Evolutionary conservation across 345 rosid genomes (phyloP).

Genomic region (Tarenaya hassleriana): DNA sequence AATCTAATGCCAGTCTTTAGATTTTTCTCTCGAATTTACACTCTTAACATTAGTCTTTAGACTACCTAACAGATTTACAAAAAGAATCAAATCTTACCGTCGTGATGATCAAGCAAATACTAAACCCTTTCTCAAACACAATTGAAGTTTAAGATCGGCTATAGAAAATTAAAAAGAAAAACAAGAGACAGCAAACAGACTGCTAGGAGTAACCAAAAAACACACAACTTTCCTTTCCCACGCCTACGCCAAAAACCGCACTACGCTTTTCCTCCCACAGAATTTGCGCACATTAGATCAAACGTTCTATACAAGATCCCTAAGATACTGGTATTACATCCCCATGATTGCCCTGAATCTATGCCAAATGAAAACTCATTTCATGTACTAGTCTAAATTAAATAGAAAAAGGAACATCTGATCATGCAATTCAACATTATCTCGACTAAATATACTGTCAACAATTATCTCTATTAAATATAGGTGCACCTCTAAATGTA

Average conservation of each 20-base stretch:
- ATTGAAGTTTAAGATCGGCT: neutral
- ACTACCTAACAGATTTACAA: slow-evolving; percentile 1
- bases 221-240: neutral
- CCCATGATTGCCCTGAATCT: slow-evolving; percentile 4
- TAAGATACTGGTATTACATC: neutral
- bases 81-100: neutral
- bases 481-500: slow-evolving; percentile 1
- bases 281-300: slow-evolving; percentile 7
- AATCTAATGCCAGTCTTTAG: neutral
- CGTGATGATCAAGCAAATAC: neutral
- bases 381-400: neutral
- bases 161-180: too few relatives aligned
- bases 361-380: neutral
- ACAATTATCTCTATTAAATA: slow-evolving; percentile 1
- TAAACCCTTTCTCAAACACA: neutral
- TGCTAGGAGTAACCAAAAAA: neutral
- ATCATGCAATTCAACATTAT: too few relatives aligned
- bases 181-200: neutral
- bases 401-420: slow-evolving; percentile 5
- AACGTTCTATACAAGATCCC: slow-evolving; percentile 2
- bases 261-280: neutral
- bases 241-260: neutral
- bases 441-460: neutral
- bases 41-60: too few relatives aligned
- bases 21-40: neutral